Conservation (phyloP, 805 yeast genomes). For the Komagataella pastoris region DNA sequence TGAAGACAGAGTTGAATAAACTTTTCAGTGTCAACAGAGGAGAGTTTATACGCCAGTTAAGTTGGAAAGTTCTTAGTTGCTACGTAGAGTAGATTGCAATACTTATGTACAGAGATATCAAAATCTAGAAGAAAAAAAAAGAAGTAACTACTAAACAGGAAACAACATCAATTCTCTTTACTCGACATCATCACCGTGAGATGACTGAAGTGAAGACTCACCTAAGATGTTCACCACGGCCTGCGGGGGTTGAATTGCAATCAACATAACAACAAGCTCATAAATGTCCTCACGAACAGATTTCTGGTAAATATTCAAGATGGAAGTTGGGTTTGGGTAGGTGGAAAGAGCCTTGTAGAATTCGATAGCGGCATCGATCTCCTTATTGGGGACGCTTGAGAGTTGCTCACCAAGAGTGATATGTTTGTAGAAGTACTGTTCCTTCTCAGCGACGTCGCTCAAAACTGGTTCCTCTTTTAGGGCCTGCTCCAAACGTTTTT, state of each 20-base stretch:
- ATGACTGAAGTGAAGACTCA: constrained; percentile 11
- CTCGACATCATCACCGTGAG: not conserved
- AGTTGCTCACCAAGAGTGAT: constrained; percentile 80
- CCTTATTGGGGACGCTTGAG: constrained; percentile 50
- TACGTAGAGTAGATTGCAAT: not conserved
- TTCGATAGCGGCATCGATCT: constrained; percentile 73
- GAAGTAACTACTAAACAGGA: not conserved
- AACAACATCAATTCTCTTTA: not conserved
- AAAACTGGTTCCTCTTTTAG: constrained; percentile 69
- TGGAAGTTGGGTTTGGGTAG: constrained; percentile 90
- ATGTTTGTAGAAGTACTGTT: constrained; percentile 68
- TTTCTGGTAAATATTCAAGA: constrained; percentile 81
- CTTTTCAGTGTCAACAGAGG: constrained; percentile 1
- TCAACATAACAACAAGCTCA: constrained; percentile 76
- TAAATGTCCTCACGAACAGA: constrained; percentile 72
- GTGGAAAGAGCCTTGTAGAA: constrained; percentile 90
- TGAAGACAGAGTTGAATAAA: constrained; percentile 3
- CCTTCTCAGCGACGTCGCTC: constrained; percentile 50
- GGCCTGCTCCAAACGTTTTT: constrained; percentile 48
- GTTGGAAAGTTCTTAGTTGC: not conserved
- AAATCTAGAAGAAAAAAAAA: not conserved
- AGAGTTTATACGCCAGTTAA: not conserved
- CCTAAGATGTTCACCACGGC: constrained; percentile 58
- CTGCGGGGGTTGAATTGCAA: constrained; percentile 82
- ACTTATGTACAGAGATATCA: not conserved